Conservation (phyloP, 2,329 filamentous ascomycete genomes). For the Aspergillus chevalieri region DNA sequence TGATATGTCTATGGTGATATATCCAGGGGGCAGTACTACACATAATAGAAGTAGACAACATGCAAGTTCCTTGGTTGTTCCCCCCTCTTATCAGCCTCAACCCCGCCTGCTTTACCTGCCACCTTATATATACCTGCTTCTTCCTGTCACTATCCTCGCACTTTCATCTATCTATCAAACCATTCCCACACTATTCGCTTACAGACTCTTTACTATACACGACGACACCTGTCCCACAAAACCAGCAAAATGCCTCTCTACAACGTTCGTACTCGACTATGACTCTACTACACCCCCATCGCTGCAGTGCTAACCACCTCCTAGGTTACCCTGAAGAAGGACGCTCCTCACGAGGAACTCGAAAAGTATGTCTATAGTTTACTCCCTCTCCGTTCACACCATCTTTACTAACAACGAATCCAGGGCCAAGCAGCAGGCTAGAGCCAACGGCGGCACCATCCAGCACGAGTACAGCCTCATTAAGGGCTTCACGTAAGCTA, state of each 20-base stretch:
- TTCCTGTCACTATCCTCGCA: not conserved
- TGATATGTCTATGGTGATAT: too few relatives aligned
- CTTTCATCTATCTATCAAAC: not conserved
- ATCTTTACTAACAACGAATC: conserved; percentile 7
- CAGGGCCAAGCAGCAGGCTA: conserved; percentile 71
- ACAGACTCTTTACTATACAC: not conserved
- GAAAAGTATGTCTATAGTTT: conserved; percentile 50
- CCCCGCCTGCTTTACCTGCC: not conserved
- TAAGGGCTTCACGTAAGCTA: conserved; percentile 83
- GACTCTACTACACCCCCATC: not conserved
- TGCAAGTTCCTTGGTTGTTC: not conserved
- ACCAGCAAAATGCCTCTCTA: conserved; percentile 31
- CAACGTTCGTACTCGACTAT: conserved; percentile 25
- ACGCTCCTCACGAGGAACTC: conserved; percentile 61
- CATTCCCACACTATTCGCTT: not conserved
- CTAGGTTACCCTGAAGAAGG: conserved; percentile 74
- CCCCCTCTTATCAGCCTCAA: not conserved
- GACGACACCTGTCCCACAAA: not conserved
- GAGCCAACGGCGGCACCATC: conserved; percentile 75
- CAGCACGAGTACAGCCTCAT: conserved; percentile 77
- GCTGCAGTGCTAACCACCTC: not conserved
- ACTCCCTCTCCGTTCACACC: not conserved
- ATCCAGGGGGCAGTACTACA: too few relatives aligned
- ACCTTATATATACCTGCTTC: not conserved
- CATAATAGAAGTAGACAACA: not conserved